Conservation (phyloP, 331 rosid species). For the Quercus tomentella region DNA sequence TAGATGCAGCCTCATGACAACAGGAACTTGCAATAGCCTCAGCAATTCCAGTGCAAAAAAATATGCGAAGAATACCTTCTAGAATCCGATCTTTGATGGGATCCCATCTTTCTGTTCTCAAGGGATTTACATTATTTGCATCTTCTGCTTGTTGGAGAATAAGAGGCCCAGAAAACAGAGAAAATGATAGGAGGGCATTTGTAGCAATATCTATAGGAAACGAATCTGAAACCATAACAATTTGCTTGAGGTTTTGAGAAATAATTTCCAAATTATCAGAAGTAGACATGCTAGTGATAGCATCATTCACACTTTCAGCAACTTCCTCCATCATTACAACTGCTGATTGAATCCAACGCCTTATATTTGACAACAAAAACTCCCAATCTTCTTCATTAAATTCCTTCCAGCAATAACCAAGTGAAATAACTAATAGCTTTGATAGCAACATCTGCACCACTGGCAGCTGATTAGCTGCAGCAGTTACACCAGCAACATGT, state of each 20-base stretch:
- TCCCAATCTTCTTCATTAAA: constrained; percentile 90
- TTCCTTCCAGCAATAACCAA: constrained; percentile 86
- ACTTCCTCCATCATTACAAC: constrained; percentile 84
- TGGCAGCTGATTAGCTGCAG: constrained; percentile 56
- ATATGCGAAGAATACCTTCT: constrained; percentile 79
- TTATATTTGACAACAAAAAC: constrained; percentile 57
- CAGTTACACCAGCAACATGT: constrained; percentile 48
- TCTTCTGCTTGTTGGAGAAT: constrained; percentile 51
- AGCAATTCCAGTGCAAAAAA: constrained; percentile 87
- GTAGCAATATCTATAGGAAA: constrained; percentile 55
- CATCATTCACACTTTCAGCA: constrained; percentile 69
- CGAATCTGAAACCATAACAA: constrained; percentile 53
- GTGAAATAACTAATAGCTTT: constrained; percentile 68
- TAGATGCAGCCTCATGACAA: constrained; percentile 63
- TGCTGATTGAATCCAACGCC: constrained; percentile 80
- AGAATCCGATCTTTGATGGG: constrained; percentile 66
- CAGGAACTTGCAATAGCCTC: constrained; percentile 71
- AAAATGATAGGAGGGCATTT: constrained; percentile 83
- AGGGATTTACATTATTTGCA: constrained; percentile 26
- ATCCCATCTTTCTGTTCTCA: constrained; percentile 52
- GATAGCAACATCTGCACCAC: constrained; percentile 78
- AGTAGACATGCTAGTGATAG: constrained; percentile 27
- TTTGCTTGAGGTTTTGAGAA: constrained; percentile 42
- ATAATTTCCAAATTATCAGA: constrained; percentile 34
- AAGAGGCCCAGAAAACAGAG: constrained; percentile 50